phyloP scores from a whole-genome alignment of 1,139 yeast genomes.

The Geotrichum europaeum region DNA sequence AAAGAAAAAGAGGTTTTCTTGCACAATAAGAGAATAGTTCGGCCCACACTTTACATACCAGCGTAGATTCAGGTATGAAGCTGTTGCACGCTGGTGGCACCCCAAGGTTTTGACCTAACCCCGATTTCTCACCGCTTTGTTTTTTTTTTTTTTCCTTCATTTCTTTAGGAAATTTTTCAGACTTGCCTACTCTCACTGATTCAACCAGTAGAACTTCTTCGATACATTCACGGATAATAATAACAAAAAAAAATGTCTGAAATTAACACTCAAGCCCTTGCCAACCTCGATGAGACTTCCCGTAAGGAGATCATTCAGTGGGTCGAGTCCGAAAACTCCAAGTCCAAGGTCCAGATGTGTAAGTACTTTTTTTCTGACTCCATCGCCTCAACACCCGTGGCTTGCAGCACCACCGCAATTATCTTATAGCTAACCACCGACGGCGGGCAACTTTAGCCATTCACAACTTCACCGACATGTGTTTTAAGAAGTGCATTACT shows the following conservation, averaged over 20 bases:
- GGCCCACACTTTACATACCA: neutral
- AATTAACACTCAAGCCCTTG: conserved; percentile 54
- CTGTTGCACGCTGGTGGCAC: neutral
- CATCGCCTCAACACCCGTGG: neutral
- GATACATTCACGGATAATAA: neutral
- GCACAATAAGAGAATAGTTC: neutral
- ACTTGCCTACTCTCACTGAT: neutral
- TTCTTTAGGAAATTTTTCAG: neutral
- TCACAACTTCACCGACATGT: conserved; percentile 81
- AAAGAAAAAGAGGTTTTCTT: neutral
- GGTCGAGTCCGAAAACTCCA: conserved; percentile 77
- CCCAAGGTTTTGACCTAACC: neutral
- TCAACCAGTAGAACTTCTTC: neutral
- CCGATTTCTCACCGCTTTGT: neutral
- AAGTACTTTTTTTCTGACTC: conserved; percentile 16
- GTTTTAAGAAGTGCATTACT: conserved; percentile 80
- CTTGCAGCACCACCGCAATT: neutral
- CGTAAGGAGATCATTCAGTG: conserved; percentile 70
- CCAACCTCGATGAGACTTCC: conserved; percentile 61
- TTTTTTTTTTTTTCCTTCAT: neutral
- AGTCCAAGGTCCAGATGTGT: conserved; percentile 77
- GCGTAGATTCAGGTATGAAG: neutral
- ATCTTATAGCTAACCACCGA: neutral
- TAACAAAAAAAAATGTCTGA: conserved; percentile 46
- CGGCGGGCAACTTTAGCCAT: conserved; percentile 39